These are phyloP conservation scores for Candida pseudofarinosa DNA, from an alignment of 805 yeast genomes.

Conservation along the genomic window DNA sequence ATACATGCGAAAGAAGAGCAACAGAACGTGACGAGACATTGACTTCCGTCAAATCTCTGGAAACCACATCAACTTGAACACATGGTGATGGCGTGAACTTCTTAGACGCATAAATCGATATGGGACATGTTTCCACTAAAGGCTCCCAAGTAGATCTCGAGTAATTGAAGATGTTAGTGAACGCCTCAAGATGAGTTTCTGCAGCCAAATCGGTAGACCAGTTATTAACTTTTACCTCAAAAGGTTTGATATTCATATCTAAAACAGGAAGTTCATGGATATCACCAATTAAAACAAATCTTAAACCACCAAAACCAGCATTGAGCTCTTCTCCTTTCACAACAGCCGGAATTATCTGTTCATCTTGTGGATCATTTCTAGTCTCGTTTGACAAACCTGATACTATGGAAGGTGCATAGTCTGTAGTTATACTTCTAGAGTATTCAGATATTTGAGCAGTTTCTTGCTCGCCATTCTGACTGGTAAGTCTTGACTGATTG, in stretches of 20 bases:
- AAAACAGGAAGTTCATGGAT: slow-evolving; percentile 85
- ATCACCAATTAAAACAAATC: slow-evolving; percentile 84
- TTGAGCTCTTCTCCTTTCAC: slow-evolving; percentile 66
- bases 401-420: slow-evolving; percentile 65
- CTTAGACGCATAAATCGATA: slow-evolving; percentile 65
- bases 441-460: slow-evolving; percentile 54
- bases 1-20: slow-evolving; percentile 69
- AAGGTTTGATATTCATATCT: slow-evolving; percentile 70
- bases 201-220: slow-evolving; percentile 86
- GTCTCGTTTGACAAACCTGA: slow-evolving; percentile 43
- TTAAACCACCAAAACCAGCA: slow-evolving; percentile 67
- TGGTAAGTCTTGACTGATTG: slow-evolving; percentile 14
- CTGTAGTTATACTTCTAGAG: slow-evolving; percentile 54
- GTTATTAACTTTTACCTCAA: slow-evolving; percentile 62
- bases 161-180: slow-evolving; percentile 77
- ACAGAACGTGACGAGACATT: slow-evolving; percentile 80
- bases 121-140: slow-evolving; percentile 80
- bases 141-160: slow-evolving; percentile 96
- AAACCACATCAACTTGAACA: slow-evolving; percentile 62
- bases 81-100: slow-evolving; percentile 42
- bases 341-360: slow-evolving; percentile 33
- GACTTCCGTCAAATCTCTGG: slow-evolving; percentile 72
- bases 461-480: slow-evolving; percentile 14
- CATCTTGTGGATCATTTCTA: slow-evolving; percentile 10
- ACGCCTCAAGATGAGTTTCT: slow-evolving; percentile 58